These are phyloP conservation scores for Microsporum canis DNA, from an alignment of 2,329 filamentous ascomycete species.

Conservation along the genomic window DNA sequence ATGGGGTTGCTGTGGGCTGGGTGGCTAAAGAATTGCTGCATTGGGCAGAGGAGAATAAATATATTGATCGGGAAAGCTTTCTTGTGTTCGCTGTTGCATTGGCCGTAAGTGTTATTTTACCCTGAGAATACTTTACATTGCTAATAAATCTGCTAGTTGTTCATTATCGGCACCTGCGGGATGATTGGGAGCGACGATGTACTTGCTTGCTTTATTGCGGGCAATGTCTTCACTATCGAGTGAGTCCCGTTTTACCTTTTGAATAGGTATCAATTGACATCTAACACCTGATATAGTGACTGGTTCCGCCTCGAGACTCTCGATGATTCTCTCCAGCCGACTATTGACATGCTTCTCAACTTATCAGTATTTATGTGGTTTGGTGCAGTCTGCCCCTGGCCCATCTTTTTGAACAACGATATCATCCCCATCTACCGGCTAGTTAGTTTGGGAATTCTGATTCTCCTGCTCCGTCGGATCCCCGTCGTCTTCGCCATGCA, in stretches of 20 bases:
- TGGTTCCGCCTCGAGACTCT: constrained; percentile 84
- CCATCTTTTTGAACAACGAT: constrained; percentile 52
- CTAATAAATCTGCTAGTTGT: constrained; percentile 41
- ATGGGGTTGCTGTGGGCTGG: constrained; percentile 69
- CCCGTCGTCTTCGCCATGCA: constrained; percentile 66
- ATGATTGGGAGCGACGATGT: constrained; percentile 84
- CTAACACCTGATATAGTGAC: constrained; percentile 42
- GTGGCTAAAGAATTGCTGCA: constrained; percentile 70
- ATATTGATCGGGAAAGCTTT: constrained; percentile 78
- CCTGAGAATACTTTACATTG: neutral
- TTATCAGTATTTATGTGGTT: constrained; percentile 84
- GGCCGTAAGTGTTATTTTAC: constrained; percentile 43
- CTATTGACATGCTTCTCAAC: constrained; percentile 89
- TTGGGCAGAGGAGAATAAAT: constrained; percentile 69
- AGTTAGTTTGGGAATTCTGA: constrained; percentile 59
- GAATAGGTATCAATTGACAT: neutral
- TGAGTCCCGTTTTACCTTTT: constrained; percentile 23
- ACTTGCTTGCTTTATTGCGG: constrained; percentile 82
- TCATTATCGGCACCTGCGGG: constrained; percentile 76
- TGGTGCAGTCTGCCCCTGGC: constrained; percentile 75
- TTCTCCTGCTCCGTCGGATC: constrained; percentile 64
- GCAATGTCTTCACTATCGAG: constrained; percentile 85
- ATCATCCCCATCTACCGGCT: constrained; percentile 66
- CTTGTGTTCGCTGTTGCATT: constrained; percentile 76
- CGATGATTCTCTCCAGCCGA: constrained; percentile 87